Evolutionary conservation across 768 basidiomycete species (phyloP).

Genomic region (Agaricus blazei): DNA sequence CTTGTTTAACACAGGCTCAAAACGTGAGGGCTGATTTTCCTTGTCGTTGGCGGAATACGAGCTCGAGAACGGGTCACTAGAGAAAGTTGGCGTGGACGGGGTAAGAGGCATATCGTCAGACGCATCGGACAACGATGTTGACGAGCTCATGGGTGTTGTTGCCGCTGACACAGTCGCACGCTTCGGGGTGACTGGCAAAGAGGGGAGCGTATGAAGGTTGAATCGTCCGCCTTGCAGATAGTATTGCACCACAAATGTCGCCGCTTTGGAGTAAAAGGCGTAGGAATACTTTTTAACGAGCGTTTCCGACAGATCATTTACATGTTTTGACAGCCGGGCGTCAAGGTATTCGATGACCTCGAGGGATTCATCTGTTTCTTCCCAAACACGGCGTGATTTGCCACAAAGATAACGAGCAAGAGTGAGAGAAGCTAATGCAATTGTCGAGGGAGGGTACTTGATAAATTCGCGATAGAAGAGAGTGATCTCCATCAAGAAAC

Average conservation of each 20-base stretch:
- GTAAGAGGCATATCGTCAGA: slow-evolving; percentile 85
- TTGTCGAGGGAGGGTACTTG: slow-evolving; percentile 76
- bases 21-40: slow-evolving; percentile 69
- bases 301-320: slow-evolving; percentile 93
- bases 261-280: slow-evolving; percentile 93
- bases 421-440: slow-evolving; percentile 86
- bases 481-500: slow-evolving; percentile 99
- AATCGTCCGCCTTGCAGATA: slow-evolving; percentile 88
- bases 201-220: slow-evolving; percentile 35
- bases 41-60: slow-evolving; percentile 64
- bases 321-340: slow-evolving; percentile 76
- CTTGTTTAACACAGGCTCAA: slow-evolving; percentile 72
- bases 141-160: slow-evolving; percentile 72
- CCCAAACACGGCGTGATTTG: slow-evolving; percentile 70
- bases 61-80: slow-evolving; percentile 52
- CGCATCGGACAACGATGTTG: slow-evolving; percentile 66
- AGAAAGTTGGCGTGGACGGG: slow-evolving; percentile 66
- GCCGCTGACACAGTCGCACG: slow-evolving; percentile 48
- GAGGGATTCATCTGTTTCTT: slow-evolving; percentile 79
- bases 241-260: slow-evolving; percentile 88
- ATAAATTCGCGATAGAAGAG: slow-evolving; percentile 97
- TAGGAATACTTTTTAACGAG: slow-evolving; percentile 98
- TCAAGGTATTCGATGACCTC: slow-evolving; percentile 87
- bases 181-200: slow-evolving; percentile 68
- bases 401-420: slow-evolving; percentile 87